phyloP scores from a whole-genome alignment of 2,329 filamentous ascomycete genomes.

The Penicillium sp. region DNA sequence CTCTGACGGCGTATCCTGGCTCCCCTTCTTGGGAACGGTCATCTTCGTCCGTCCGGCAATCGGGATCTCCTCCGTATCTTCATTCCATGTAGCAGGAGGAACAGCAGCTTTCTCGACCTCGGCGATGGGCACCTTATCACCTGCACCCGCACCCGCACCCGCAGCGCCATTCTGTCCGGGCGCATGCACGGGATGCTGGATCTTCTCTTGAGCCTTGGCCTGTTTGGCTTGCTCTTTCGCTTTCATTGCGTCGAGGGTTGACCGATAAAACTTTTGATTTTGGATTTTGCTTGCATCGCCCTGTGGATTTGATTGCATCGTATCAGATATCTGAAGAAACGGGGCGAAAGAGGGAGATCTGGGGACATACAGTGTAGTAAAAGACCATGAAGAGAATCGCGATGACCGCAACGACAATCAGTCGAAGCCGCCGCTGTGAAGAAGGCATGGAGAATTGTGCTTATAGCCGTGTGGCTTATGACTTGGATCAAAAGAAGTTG shows the following conservation, averaged over 20 bases:
- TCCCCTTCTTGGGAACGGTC: conserved; percentile 42
- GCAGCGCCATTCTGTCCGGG: conserved; percentile 5
- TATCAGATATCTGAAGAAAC: conserved; percentile 1
- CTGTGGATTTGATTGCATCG: conserved; percentile 25
- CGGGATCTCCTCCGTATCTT: conserved; percentile 47
- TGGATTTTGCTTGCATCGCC: conserved; percentile 42
- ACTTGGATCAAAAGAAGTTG: neutral
- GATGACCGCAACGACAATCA: conserved; percentile 64
- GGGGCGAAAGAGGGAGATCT: neutral
- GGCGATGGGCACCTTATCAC: conserved; percentile 58
- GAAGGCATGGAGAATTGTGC: conserved; percentile 60
- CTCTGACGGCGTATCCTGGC: conserved; percentile 22
- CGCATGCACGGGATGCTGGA: conserved; percentile 35
- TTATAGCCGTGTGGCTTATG: neutral
- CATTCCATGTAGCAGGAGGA: conserved; percentile 43
- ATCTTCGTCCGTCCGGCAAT: conserved; percentile 57
- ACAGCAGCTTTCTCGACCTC: conserved; percentile 51
- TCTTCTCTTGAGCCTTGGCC: conserved; percentile 57
- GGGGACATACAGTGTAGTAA: conserved; percentile 65
- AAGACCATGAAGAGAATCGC: conserved; percentile 66
- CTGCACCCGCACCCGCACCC: conserved; percentile 31
- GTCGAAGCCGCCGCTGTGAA: conserved; percentile 68
- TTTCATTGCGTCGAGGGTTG: conserved; percentile 56
- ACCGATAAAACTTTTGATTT: conserved; percentile 55
- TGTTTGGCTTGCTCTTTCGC: conserved; percentile 45